Conservation (phyloP, 257 asterid species). For the Penstemon barbatus region DNA sequence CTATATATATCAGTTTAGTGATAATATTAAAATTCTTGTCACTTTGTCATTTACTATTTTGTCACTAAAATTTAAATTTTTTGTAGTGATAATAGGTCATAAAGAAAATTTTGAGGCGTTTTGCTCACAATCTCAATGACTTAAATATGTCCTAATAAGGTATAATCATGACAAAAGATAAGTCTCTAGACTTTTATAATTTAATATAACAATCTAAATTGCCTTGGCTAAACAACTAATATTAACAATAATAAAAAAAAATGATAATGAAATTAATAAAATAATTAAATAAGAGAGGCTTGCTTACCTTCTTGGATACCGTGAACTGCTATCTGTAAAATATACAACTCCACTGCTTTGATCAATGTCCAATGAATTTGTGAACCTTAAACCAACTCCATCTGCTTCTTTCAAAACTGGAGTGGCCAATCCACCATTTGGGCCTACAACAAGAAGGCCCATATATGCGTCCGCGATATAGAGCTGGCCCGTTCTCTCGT, state of each 20-base stretch:
- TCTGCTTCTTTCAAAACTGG: conserved; percentile 39
- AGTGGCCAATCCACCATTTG: conserved; percentile 57
- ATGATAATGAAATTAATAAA: background rate
- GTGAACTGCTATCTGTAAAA: conserved; percentile 72
- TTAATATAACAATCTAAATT: no score
- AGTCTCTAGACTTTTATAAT: no score
- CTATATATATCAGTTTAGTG: no score
- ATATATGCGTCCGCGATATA: conserved; percentile 71
- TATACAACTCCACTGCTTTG: conserved; percentile 47
- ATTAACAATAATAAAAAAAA: background rate
- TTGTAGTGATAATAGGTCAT: no score
- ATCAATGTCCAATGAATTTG: conserved; percentile 64
- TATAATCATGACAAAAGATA: no score
- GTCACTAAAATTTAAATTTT: no score
- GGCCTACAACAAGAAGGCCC: conserved; percentile 70
- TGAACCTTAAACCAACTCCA: conserved; percentile 49
- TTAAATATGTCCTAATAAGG: no score
- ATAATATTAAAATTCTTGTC: no score
- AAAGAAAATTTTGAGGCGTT: no score
- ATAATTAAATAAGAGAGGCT: background rate
- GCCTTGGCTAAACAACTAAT: no score
- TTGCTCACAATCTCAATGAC: no score
- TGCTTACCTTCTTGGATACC: conserved; percentile 56
- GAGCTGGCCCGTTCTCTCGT: conserved; percentile 50
- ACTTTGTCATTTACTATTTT: no score